These are phyloP conservation scores for Wickerhamiella australiensis DNA, from an alignment of 805 yeast genomes.

Conservation along the genomic window DNA sequence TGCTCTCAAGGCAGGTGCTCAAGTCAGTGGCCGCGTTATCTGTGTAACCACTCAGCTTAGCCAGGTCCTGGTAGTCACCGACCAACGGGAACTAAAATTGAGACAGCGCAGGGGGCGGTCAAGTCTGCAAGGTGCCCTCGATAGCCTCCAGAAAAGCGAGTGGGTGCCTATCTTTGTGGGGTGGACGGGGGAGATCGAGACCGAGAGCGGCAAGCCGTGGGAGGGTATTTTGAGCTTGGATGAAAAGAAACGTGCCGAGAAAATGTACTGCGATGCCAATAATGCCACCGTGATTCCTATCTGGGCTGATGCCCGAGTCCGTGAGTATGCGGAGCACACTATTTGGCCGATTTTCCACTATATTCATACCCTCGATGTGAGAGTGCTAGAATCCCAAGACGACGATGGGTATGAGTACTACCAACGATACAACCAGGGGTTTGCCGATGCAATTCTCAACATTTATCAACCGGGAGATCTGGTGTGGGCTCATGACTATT, in stretches of 20 bases:
- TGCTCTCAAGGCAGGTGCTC: conserved; percentile 20
- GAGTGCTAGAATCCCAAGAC: conserved; percentile 37
- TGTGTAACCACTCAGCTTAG: conserved; percentile 60
- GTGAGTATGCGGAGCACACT: conserved; percentile 77
- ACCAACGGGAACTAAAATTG: conserved; percentile 37
- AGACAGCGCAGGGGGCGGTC: conserved; percentile 59
- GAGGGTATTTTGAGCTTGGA: conserved; percentile 35
- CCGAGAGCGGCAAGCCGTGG: conserved; percentile 20
- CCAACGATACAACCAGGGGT: conserved; percentile 81
- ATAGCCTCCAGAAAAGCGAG: conserved; percentile 43
- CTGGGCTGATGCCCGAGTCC: conserved; percentile 70
- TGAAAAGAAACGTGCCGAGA: conserved; percentile 40
- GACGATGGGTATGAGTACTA: conserved; percentile 74
- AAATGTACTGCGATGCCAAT: conserved; percentile 30
- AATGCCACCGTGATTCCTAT: conserved; percentile 40
- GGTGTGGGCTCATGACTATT: conserved; percentile 88
- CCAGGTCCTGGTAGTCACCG: conserved; percentile 39
- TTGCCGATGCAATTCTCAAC: conserved; percentile 60
- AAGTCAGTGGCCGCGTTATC: conserved; percentile 52
- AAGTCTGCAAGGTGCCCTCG: conserved; percentile 67
- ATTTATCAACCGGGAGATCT: conserved; percentile 80
- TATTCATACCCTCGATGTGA: conserved; percentile 38
- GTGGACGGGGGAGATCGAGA: conserved; percentile 84
- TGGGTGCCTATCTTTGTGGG: conserved; percentile 87
- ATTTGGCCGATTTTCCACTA: conserved; percentile 95